Evolutionary conservation across 2,329 filamentous ascomycete species (phyloP), one percentile per base, ranked within the genome.

Genomic region (Claviceps humidiphila): DNA sequence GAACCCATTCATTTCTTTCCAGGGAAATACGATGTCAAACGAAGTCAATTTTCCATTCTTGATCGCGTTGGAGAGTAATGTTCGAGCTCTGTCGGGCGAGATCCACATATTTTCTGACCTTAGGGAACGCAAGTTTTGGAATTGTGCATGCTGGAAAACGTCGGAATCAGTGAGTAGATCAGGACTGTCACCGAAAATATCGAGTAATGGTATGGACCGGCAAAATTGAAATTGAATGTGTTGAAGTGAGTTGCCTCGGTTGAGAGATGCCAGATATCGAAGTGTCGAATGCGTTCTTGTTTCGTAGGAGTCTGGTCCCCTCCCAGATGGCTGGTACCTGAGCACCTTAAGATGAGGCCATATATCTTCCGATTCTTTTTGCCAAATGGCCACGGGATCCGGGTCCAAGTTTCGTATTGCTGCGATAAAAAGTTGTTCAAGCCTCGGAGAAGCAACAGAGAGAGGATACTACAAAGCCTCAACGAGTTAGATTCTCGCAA

Each of bases 181-280:
- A 11, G 37, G 38, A 11, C 41, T 44, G 37, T 26, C 14, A 16
- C 51, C 37, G 37, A 41, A 50, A 39, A 53, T 40, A 7, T 60
- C 11, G 57, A 56, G 43, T 64, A 59, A 7, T 26, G 24, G 24
- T 26, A 7, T 26, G 24, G 24, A 7, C 24, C 24, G 24, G 24
- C 6, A 26, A 26, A 26, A 26, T 42, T 64, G 56, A 30, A 70
- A 58, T 41, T 68, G 65, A 20, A 69, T 56, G 26, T 61, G 53
- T 47, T 62, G 63, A 3, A 68, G 53, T 5, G 50, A 51, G 50
- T 56, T 26, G 24, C 24, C 24, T 2, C 24, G 24, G 24, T 26
- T 58, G 9, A 68, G 51, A 20, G 60, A 66, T 1, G 59, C 57
- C n/a, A 67, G 47, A 16, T 53, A 53, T 8, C 54, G 59, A 16